Conservation (phyloP, 306 rosid species). For the Argentina anserina region DNA sequence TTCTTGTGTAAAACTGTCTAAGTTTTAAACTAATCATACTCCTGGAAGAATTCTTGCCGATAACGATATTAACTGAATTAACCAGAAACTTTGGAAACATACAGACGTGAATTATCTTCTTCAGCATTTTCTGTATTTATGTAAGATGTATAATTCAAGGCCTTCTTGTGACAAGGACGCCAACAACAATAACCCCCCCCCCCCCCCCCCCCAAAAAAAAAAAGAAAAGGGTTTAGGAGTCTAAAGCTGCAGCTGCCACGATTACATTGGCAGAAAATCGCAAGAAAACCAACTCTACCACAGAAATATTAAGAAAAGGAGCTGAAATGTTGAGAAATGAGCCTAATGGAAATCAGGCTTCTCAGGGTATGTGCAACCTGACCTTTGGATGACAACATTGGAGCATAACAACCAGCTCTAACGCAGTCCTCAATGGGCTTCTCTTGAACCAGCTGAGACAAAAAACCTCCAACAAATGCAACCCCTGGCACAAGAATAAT, state of each 20-base stretch:
- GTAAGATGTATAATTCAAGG: not conserved
- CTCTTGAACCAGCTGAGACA: slow-evolving; percentile 70
- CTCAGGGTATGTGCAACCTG: slow-evolving; percentile 92
- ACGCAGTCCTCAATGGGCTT: slow-evolving; percentile 78
- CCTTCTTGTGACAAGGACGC: not conserved
- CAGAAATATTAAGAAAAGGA: not conserved
- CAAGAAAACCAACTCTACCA: slow-evolving; percentile 4
- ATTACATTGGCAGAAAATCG: not conserved
- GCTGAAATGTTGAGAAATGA: slow-evolving; percentile 6
- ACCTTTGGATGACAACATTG: slow-evolving; percentile 85
- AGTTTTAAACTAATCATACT: not conserved
- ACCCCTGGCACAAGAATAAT: slow-evolving; percentile 56
- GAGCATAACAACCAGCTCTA: slow-evolving; percentile 86
- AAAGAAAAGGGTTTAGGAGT: slow-evolving; percentile 20
- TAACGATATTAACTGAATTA: not conserved
- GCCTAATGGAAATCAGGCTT: slow-evolving; percentile 71
- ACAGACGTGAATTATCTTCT: not conserved
- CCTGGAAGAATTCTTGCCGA: not conserved
- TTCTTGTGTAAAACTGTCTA: not conserved
- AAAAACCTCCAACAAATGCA: slow-evolving; percentile 96
- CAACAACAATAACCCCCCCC: slow-evolving; percentile 14
- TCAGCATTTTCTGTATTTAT: not conserved
- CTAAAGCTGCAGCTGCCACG: not conserved
- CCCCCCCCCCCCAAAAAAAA: too few species aligned
- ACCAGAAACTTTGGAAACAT: not conserved